Base-by-base conservation (phyloP, 805 yeast species). In the Metschnikowia cerradonensis region DNA sequence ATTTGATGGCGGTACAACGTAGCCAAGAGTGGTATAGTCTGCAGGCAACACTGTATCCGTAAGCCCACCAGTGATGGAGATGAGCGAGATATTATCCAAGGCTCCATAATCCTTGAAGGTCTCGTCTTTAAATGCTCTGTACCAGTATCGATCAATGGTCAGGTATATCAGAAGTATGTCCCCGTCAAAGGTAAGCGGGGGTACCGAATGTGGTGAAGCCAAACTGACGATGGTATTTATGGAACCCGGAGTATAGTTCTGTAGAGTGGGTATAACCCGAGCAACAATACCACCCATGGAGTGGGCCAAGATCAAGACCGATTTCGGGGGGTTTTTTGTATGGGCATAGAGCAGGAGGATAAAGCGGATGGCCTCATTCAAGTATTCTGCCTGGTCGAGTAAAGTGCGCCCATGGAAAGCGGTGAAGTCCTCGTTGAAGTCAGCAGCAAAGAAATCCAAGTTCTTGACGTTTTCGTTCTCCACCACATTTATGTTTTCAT, bases 261-360 rank as follows among this genome's bases (percentile, higher is more conserved):
- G 86, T 48, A 92, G 68, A 0, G 95, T 83, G 6, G 89, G 76
- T 81, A 91, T 81, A 0, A 89, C 84, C 52, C 98, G 76, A 3
- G 96, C 87, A 1, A 94, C 98, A 15, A 92, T 80, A 2, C 99
- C 99, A 39, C 99, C 99, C 99, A 92, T 92, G 0, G 98, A 92
- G 70, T 92, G 99, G 2, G 90, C 97, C 0, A 92, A 57, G 0
- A 92, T 64, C 0, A 92, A 80, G 1, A 92, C 96, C 0, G 96
- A 86, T 26, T 67, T 64, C 0, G 94, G 94, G 32, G 71, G 70
- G 6, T 65, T 60, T 1, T 65, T 62, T 19, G 64, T 66, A 7
- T 71, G 55, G n/a, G 67, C 56, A 60, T 92, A 92, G 4, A 92
- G 69, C 3, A 81, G 78, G 15, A 94, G 67, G 20, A 92, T 90